Evolutionary conservation across 176 grass and related monocot species (phyloP).

Genomic region (Bolboschoenus planiculmis): DNA sequence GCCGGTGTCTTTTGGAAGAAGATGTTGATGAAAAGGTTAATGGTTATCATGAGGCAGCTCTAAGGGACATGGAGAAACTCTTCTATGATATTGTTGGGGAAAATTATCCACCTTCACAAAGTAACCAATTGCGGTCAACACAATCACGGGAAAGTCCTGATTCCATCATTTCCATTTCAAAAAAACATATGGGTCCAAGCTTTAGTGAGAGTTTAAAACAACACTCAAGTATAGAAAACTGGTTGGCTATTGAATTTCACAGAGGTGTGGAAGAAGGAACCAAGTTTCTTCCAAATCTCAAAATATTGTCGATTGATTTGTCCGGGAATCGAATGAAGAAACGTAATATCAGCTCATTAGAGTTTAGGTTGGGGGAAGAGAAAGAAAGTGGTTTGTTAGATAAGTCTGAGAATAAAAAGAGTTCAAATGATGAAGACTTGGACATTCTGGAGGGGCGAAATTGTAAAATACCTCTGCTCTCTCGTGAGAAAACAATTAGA

Average conservation of each 20-base stretch:
- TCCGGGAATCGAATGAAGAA: background rate
- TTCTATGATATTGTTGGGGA: constrained; percentile 36
- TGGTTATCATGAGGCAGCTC: background rate
- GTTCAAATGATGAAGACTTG: constrained; percentile 15
- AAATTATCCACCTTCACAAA: constrained; percentile 8
- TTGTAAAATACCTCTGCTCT: constrained; percentile 34
- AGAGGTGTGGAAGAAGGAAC: constrained; percentile 44
- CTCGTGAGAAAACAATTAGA: constrained; percentile 20
- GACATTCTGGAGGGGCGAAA: constrained; percentile 29
- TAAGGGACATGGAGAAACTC: constrained; percentile 30
- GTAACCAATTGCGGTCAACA: background rate
- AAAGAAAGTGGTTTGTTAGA: background rate
- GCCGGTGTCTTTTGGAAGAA: constrained; percentile 38
- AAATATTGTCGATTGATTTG: constrained; percentile 23
- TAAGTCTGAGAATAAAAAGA: background rate
- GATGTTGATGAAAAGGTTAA: constrained; percentile 34
- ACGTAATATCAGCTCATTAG: background rate
- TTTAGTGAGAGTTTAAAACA: background rate
- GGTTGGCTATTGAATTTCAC: constrained; percentile 14
- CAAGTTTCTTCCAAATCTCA: constrained; percentile 35
- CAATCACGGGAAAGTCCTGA: background rate
- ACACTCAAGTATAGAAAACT: background rate
- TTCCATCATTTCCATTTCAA: background rate
- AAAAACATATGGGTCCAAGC: background rate
- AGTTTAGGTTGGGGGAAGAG: background rate